Base-by-base conservation (phyloP, 2,329 filamentous ascomycete species). In the Bipolaris zeicola region DNA sequence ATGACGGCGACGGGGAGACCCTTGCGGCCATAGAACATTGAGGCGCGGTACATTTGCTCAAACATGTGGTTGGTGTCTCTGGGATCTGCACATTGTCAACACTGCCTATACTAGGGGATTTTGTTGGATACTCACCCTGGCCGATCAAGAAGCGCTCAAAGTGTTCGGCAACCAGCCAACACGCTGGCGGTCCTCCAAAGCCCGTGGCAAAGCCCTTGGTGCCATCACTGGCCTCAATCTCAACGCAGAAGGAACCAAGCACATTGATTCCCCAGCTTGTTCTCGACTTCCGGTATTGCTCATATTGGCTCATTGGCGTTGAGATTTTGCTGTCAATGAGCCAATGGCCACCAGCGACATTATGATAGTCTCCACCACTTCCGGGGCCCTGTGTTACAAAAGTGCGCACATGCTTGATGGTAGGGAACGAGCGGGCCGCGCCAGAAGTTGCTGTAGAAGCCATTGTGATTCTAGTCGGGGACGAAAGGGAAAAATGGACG, bases 211-310 rank as follows among this genome's bases (percentile, higher is more conserved):
- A 95, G 36, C 93, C 93, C 66, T 94, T 90, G n/a, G 91, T 95
- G 63, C 93, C 93, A 80, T 97, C 92, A 6, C 85, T 88, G 14
- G 90, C 90, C 77, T 96, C 91, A 52, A 97, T 87, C 78, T 96
- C 92, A 6, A 97, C 85, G 67, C 92, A 89, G 79, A 97, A 96
- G 0, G 92, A 96, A 1, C 93, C 93, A 24, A 97, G 80, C 6
- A 96, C 92, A 69, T 97, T 97, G 82, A 97, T 97, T 36, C 93
- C 93, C 91, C 92, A 97, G 75, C 88, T 92, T 11, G 92, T 96
- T 67, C 93, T 85, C 36, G 92, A 96, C 59, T 88, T 86, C 64
- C 92, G 87, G 78, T 96, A 97, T 67, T 93, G 82, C 63, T 95
- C 90, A 85, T 93, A 96, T 77, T 87, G 85, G 47, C 92, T 94